A percentile compares a stretch with the other conserved stretches of the same genome.
These are phyloP conservation scores for Austroboletus festivus DNA, from an alignment of 768 basidiomycete genomes.

Conservation along the genomic window DNA sequence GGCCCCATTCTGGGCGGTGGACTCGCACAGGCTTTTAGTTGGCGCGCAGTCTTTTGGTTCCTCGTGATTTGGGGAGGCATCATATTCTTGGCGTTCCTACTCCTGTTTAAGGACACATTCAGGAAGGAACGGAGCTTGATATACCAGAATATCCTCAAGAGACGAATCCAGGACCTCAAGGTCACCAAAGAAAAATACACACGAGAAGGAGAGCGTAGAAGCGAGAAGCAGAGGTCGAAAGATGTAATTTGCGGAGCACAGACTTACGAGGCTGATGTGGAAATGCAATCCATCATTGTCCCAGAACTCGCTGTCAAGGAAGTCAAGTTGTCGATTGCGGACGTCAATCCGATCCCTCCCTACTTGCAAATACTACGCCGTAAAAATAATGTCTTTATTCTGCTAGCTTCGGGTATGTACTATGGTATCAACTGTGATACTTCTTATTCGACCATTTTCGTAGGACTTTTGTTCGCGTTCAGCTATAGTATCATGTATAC, in stretches of 20 bases:
- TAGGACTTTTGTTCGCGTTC: conserved; percentile 70
- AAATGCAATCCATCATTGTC: conserved; percentile 15
- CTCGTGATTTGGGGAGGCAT: conserved; percentile 60
- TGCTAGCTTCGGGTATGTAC: conserved; percentile 37
- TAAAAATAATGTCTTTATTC: conserved; percentile 64
- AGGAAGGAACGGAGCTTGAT: conserved; percentile 76
- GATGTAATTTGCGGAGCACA: neutral
- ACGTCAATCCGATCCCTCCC: conserved; percentile 72
- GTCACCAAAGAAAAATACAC: neutral
- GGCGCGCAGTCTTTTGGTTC: conserved; percentile 89
- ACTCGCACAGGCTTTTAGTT: conserved; percentile 62
- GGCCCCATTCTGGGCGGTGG: conserved; percentile 72
- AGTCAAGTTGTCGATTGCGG: conserved; percentile 57
- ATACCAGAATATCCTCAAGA: conserved; percentile 66
- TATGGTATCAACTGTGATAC: neutral
- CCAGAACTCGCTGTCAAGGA: conserved; percentile 23
- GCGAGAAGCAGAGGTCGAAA: conserved; percentile 8
- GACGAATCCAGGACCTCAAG: conserved; percentile 30
- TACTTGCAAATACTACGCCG: conserved; percentile 56
- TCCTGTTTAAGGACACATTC: conserved; percentile 83
- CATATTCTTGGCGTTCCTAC: conserved; percentile 54
- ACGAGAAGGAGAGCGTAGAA: neutral
- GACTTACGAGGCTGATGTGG: conserved; percentile 22
- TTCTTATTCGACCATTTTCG: neutral
- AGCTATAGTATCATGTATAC: conserved; percentile 73